Percentiles rank a stretch among this genome's conserved stretches.
Conservation (phyloP, 352 stramenopile species). For the Globisporangium iwayamae region DNA sequence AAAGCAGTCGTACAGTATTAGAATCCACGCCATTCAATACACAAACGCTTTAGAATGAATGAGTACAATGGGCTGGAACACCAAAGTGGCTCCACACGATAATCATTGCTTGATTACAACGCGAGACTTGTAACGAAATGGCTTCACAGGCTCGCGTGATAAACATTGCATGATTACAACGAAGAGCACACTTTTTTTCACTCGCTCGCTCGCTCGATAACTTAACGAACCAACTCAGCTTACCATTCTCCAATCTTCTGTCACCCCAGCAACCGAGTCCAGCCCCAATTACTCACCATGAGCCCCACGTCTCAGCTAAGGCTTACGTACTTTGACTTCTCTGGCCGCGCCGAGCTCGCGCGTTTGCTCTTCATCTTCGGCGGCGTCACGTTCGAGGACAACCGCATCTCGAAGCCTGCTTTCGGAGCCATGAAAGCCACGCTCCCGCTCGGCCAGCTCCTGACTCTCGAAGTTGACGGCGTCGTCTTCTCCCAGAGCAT, state of each 20-base stretch:
- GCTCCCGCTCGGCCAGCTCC: slow-evolving; percentile 25
- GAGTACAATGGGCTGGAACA: too few relatives aligned
- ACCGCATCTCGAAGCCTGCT: slow-evolving; percentile 11
- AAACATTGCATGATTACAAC: background rate
- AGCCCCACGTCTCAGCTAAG: slow-evolving; percentile 28
- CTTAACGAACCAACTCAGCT: background rate
- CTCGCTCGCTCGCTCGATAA: background rate
- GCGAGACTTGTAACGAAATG: too few relatives aligned
- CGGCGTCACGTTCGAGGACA: slow-evolving; percentile 23
- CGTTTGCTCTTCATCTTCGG: slow-evolving; percentile 45
- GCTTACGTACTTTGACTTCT: slow-evolving; percentile 68
- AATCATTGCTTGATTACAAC: too few relatives aligned
- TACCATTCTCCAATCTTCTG: background rate
- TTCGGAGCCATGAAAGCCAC: slow-evolving; percentile 17
- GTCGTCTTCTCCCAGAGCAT: slow-evolving; percentile 19
- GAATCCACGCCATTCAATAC: too few relatives aligned
- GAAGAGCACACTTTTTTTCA: background rate
- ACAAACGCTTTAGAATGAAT: too few relatives aligned
- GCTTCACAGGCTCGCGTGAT: background rate
- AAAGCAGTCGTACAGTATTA: too few relatives aligned
- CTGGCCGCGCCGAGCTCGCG: slow-evolving; percentile 51
- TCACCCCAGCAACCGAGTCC: background rate
- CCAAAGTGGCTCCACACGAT: too few relatives aligned
- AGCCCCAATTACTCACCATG: background rate
- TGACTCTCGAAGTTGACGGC: slow-evolving; percentile 23